Percentiles rank a stretch among this genome's conserved stretches.
phyloP scores from a whole-genome alignment of 371 early-diverging fungal genomes.

The Apophysomyces elegans region DNA sequence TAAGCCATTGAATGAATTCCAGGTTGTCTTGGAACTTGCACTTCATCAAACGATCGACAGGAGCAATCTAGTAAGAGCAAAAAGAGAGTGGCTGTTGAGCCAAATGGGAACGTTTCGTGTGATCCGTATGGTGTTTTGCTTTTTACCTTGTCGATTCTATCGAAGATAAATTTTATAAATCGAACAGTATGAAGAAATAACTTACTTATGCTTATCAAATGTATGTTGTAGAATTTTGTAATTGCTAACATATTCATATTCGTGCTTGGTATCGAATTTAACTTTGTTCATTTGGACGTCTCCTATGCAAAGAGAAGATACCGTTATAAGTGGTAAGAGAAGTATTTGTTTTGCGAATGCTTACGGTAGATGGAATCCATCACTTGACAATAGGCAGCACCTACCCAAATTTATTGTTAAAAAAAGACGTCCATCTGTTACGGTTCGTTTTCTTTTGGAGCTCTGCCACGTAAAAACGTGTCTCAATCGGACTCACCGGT shows the following conservation, averaged over 20 bases:
- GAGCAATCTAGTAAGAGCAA: slow-evolving; percentile 60
- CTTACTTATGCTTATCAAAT: slow-evolving; percentile 81
- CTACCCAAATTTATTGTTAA: slow-evolving; percentile 28
- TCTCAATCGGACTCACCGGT: slow-evolving; percentile 61
- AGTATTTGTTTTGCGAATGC: slow-evolving; percentile 10
- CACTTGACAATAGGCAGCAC: slow-evolving; percentile 86
- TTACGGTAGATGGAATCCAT: slow-evolving; percentile 82
- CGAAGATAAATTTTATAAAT: neutral
- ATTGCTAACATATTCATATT: slow-evolving; percentile 91
- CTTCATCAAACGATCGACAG: slow-evolving; percentile 85
- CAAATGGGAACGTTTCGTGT: neutral
- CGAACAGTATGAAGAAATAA: slow-evolving; percentile 2
- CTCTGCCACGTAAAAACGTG: neutral
- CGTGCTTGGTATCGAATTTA: slow-evolving; percentile 90
- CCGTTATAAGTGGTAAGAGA: neutral
- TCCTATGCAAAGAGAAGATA: slow-evolving; percentile 30
- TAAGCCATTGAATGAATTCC: slow-evolving; percentile 95
- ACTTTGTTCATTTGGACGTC: slow-evolving; percentile 83
- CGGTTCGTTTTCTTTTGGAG: too few relatives aligned
- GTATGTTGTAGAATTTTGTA: slow-evolving; percentile 87
- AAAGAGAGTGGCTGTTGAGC: neutral
- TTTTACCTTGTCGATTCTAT: slow-evolving; percentile 58
- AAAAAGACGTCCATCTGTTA: neutral
- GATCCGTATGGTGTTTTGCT: neutral
- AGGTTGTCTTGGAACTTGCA: slow-evolving; percentile 97